Percentiles rank a stretch among this genome's conserved stretches.
Evolutionary conservation across 805 yeast species (phyloP).

Genomic region (Hyphopichia homilentoma): DNA sequence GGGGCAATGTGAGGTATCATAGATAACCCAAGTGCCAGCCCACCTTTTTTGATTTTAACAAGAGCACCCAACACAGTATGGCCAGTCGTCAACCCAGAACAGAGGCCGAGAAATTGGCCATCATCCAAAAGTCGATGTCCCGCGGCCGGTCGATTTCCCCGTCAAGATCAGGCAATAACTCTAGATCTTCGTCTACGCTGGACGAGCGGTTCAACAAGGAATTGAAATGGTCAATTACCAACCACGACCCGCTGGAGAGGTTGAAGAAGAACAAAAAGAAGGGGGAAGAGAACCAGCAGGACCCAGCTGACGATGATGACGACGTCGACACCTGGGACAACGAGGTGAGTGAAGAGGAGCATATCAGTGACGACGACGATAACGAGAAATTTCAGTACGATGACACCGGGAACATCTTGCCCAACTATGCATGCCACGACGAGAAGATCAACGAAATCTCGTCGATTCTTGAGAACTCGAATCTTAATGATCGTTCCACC

Average conservation of each 20-base stretch:
- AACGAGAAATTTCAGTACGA: slow-evolving; percentile 56
- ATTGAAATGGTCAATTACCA: slow-evolving; percentile 61
- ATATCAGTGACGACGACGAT: slow-evolving; percentile 55
- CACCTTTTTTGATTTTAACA: too few relatives aligned
- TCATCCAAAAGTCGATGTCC: slow-evolving; percentile 34
- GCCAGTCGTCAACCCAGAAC: slow-evolving; percentile 32
- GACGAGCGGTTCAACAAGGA: slow-evolving; percentile 38
- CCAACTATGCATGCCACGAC: slow-evolving; percentile 50
- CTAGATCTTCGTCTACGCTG: slow-evolving; percentile 33
- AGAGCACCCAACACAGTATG: too few relatives aligned
- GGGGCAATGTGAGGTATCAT: too few relatives aligned
- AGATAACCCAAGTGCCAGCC: too few relatives aligned
- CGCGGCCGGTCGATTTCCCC: slow-evolving; percentile 40
- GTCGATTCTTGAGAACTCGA: slow-evolving; percentile 34
- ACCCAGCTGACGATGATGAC: slow-evolving; percentile 6
- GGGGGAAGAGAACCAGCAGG: slow-evolving; percentile 2
- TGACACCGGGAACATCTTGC: slow-evolving; percentile 56
- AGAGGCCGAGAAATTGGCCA: slow-evolving; percentile 41
- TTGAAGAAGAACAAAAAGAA: slow-evolving; percentile 31
- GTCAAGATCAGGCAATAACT: slow-evolving; percentile 18
- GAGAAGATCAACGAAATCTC: slow-evolving; percentile 38
- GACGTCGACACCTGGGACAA: slow-evolving; percentile 19
- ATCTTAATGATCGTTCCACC: slow-evolving; percentile 41
- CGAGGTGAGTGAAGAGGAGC: slow-evolving; percentile 56
- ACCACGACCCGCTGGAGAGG: slow-evolving; percentile 73